Evolutionary conservation across 805 yeast genomes (phyloP).

Genomic region (Yarrowia phangngaensis): DNA sequence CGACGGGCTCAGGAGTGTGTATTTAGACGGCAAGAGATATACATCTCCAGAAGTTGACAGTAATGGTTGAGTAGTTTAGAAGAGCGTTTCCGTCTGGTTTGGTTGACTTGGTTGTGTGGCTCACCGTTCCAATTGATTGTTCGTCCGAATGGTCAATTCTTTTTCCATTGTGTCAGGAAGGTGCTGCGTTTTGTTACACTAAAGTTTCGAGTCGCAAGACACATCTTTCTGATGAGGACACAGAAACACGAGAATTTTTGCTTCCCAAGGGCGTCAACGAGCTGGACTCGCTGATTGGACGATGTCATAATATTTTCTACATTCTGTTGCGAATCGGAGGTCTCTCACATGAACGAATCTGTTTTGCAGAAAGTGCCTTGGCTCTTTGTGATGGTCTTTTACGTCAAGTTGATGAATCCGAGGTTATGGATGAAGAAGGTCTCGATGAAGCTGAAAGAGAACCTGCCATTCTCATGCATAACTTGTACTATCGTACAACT

Average conservation of each 20-base stretch:
- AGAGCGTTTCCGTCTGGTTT: too few species aligned
- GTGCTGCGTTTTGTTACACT: slow-evolving; percentile 26
- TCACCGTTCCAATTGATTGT: too few species aligned
- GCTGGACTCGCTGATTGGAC: slow-evolving; percentile 25
- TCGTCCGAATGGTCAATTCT: too few species aligned
- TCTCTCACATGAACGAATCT: slow-evolving; percentile 17
- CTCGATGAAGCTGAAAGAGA: slow-evolving; percentile 14
- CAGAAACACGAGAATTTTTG: slow-evolving; percentile 11
- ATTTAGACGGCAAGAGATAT: too few species aligned
- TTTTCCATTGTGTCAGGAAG: slow-evolving; percentile 22
- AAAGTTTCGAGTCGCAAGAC: slow-evolving; percentile 20
- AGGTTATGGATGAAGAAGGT: slow-evolving; percentile 18
- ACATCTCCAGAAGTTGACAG: too few species aligned
- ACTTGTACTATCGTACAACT: slow-evolving; percentile 19
- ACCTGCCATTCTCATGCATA: slow-evolving; percentile 22
- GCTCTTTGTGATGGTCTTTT: slow-evolving; percentile 23
- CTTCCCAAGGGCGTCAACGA: slow-evolving; percentile 26
- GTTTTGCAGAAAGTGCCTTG: slow-evolving; percentile 24
- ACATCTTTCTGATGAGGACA: slow-evolving; percentile 16
- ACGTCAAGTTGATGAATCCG: slow-evolving; percentile 14
- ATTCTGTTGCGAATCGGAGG: slow-evolving; percentile 24
- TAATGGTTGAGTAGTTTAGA: too few species aligned
- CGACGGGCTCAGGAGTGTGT: too few species aligned
- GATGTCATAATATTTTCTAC: slow-evolving; percentile 26
- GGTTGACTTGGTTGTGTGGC: too few species aligned